phyloP scores from a whole-genome alignment of 2,329 filamentous ascomycete genomes.

The Hypoxylon sp. region DNA sequence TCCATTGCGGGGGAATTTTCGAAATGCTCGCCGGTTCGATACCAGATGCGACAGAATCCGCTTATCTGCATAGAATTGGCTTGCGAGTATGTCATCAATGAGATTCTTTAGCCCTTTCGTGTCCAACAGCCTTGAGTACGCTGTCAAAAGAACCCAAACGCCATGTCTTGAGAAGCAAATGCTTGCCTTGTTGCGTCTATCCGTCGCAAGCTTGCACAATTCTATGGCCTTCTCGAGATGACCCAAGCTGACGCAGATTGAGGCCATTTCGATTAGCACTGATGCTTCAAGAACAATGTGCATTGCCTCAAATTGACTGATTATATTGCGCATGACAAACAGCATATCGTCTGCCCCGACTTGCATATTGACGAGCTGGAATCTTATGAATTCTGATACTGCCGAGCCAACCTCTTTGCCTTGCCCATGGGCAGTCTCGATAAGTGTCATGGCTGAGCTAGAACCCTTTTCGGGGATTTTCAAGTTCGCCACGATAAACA shows the following conservation, averaged over 20 bases:
- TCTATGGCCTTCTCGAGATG: conserved; percentile 43
- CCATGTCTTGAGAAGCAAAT: conserved; percentile 47
- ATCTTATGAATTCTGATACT: conserved; percentile 44
- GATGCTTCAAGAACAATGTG: conserved; percentile 43
- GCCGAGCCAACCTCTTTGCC: conserved; percentile 59
- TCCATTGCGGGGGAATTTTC: conserved; percentile 16
- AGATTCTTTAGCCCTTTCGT: conserved; percentile 41
- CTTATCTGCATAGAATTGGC: conserved; percentile 42
- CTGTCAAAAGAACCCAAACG: conserved; percentile 42
- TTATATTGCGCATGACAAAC: conserved; percentile 45
- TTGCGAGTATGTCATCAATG: conserved; percentile 39
- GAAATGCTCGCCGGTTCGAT: conserved; percentile 37
- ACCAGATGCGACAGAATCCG: conserved; percentile 40
- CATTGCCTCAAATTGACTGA: conserved; percentile 45
- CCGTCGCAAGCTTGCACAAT: conserved; percentile 47
- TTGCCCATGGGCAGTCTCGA: conserved; percentile 54
- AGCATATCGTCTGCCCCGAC: conserved; percentile 42
- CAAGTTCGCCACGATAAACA: conserved; percentile 61
- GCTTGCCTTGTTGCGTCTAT: conserved; percentile 41
- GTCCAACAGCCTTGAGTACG: conserved; percentile 43
- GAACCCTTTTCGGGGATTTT: conserved; percentile 47
- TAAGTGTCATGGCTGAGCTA: conserved; percentile 53
- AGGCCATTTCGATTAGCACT: conserved; percentile 47
- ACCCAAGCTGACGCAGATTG: conserved; percentile 40
- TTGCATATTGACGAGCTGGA: conserved; percentile 42